A percentile compares a stretch with the other conserved stretches of the same genome.
Conservation (phyloP, 2,329 filamentous ascomycete species). For the Fusarium nygamai region DNA sequence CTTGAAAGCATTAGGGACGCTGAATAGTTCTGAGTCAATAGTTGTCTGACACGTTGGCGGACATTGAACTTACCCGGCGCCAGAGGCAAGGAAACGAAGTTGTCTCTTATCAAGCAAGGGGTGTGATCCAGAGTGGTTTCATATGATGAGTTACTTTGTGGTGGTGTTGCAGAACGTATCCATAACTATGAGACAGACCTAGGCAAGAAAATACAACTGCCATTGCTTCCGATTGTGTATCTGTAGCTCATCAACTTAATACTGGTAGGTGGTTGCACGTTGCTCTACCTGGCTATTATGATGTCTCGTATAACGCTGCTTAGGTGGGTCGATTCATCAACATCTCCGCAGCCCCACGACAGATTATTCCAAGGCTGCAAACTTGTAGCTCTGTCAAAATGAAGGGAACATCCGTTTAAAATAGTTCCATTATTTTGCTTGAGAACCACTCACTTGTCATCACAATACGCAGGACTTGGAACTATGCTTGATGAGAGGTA, state of each 20-base stretch:
- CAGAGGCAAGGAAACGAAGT: slow-evolving; percentile 9
- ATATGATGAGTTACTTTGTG: slow-evolving; percentile 8
- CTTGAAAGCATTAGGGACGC: not conserved
- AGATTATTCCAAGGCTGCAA: not conserved
- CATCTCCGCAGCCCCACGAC: not conserved
- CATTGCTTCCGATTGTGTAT: not conserved
- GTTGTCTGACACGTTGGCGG: slow-evolving; percentile 24
- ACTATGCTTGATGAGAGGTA: not conserved
- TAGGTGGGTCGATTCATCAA: not conserved
- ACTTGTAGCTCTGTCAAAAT: not conserved
- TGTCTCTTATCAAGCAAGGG: slow-evolving; percentile 21
- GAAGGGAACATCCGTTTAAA: not conserved
- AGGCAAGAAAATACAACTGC: not conserved
- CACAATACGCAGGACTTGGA: not conserved
- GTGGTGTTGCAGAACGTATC: slow-evolving; percentile 6
- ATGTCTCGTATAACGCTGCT: not conserved
- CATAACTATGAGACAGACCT: not conserved
- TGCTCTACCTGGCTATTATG: not conserved
- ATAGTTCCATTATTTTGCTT: not conserved
- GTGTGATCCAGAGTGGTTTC: slow-evolving; percentile 23
- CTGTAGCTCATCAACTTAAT: not conserved
- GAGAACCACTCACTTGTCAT: not conserved
- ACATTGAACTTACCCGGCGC: slow-evolving; percentile 11
- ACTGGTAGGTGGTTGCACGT: not conserved
- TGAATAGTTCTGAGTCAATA: slow-evolving; percentile 17